Base-by-base conservation (phyloP, 768 basidiomycete species). In the Gloeopeniophorella convolvens region DNA sequence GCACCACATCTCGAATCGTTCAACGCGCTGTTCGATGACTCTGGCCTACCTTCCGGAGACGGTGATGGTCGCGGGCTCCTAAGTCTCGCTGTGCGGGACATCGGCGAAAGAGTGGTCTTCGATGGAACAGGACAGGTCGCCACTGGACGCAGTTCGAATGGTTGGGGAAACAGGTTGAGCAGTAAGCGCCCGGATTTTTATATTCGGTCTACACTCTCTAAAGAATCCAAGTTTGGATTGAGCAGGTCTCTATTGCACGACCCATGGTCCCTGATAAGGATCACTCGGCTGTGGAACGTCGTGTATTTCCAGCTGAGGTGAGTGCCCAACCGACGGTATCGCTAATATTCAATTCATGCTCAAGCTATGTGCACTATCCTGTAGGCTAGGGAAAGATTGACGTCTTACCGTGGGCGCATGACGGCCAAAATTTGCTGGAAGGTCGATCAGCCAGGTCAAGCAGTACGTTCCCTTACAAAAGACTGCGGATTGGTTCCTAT, bases 401-500 rank as follows among this genome's bases (percentile, higher is more conserved):
- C 88, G 4, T 93, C 94, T 2, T 99, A 99, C 65, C 81, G 87
- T 33, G 92, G 89, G 5, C 80, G 84, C 39, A 90, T 98, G 85
- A 85, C 80, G 16, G 81, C 84, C 35, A 89, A 87, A 65, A 63
- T 98, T 33, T 83, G 82, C 58, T 97, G 91, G 89, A 81, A 78
- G 32, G 79, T 94, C 48, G 77, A 76, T 23, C 67, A 67, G 30
- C 76, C 82, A 47, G 79, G 78, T n/a, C 80, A 84, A 42, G 72
- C 73, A 7, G 77, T 85, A 45, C 80, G 82, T 58, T 76, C 78
- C 54, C 77, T 83, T 33, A 84, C 70, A 43, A 70, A 85, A 59
- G 95, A 98, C 50, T 93, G 94, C 64, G 96, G 96, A 50, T 74
- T 90, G 28, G 72, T 97, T 13, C 96, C 96, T 3, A 85, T 99